These are phyloP conservation scores for Chernovozyma aurita DNA, from an alignment of 1,139 yeast species.

Conservation along the genomic window DNA sequence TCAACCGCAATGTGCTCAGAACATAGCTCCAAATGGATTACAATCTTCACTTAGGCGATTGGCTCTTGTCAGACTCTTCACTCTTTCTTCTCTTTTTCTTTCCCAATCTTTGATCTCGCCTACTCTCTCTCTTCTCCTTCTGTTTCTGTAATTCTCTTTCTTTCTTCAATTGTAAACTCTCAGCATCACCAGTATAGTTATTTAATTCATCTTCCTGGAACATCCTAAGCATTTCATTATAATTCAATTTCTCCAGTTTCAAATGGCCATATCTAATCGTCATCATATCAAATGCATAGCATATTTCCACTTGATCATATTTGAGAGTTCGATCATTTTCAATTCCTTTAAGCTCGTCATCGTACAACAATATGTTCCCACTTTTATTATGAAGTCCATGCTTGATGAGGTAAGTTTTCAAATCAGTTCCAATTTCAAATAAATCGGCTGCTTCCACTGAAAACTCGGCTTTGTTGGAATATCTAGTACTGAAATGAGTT, in stretches of 20 bases:
- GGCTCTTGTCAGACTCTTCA: constrained; percentile 1
- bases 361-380: constrained; percentile 4
- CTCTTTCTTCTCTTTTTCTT: constrained; percentile 6
- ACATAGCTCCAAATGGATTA: background rate
- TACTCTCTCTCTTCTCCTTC: constrained; percentile 32
- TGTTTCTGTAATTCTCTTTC: constrained; percentile 22
- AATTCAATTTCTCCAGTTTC: constrained; percentile 15
- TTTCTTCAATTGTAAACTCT: constrained; percentile 16
- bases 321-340: background rate
- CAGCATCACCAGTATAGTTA: constrained; percentile 8
- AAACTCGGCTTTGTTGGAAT: constrained; percentile 60
- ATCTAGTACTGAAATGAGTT: constrained; percentile 92
- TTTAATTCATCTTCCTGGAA: constrained; percentile 12
- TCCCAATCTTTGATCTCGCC: constrained; percentile 28
- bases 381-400: constrained; percentile 10
- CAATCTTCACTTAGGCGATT: background rate
- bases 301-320: constrained; percentile 26
- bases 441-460: constrained; percentile 23
- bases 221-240: constrained; percentile 15
- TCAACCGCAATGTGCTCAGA: too few relatives aligned
- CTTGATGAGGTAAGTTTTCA: constrained; percentile 22
- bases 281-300: constrained; percentile 43
- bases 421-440: constrained; percentile 16
- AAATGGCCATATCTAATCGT: constrained; percentile 23
- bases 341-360: constrained; percentile 2